Evolutionary conservation across 495 filamentous ascomycete species (phyloP).

Genomic region (Platismatia glauca): DNA sequence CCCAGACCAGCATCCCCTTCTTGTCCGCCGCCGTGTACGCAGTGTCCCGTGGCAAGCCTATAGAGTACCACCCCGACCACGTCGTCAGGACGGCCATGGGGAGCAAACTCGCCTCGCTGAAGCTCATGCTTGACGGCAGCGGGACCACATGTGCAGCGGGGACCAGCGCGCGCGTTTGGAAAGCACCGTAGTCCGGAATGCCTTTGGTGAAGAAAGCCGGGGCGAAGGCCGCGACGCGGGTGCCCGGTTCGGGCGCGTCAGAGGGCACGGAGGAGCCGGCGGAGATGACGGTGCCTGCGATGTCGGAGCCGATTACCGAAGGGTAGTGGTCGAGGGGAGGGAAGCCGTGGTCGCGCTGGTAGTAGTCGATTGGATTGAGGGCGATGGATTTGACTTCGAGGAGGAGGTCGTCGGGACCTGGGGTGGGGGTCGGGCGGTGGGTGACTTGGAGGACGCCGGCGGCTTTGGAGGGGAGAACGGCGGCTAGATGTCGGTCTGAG

Average conservation of each 20-base stretch:
- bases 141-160: constrained; percentile 27
- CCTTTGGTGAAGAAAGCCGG: constrained; percentile 30
- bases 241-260: constrained; percentile 27
- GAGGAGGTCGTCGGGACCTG: constrained; percentile 41
- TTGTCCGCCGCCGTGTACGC: constrained; percentile 26
- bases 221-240: constrained; percentile 37
- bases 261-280: constrained; percentile 32
- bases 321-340: constrained; percentile 46
- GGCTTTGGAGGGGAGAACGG: constrained; percentile 23
- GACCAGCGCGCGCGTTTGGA: constrained; percentile 36
- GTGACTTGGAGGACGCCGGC: constrained; percentile 20
- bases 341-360: constrained; percentile 65
- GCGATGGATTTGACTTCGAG: constrained; percentile 41
- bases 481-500: constrained; percentile 18
- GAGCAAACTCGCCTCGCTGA: constrained; percentile 38
- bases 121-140: constrained; percentile 34
- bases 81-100: constrained; percentile 35
- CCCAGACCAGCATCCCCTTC: constrained; percentile 41
- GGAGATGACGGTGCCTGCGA: constrained; percentile 32
- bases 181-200: constrained; percentile 33
- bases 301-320: constrained; percentile 35
- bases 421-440: constrained; percentile 27
- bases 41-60: constrained; percentile 31
- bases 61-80: constrained; percentile 29
- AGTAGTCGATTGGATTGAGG: constrained; percentile 48